Evolutionary conservation across 441 rosid genomes (phyloP).

Genomic region (Erodium trifolium): DNA sequence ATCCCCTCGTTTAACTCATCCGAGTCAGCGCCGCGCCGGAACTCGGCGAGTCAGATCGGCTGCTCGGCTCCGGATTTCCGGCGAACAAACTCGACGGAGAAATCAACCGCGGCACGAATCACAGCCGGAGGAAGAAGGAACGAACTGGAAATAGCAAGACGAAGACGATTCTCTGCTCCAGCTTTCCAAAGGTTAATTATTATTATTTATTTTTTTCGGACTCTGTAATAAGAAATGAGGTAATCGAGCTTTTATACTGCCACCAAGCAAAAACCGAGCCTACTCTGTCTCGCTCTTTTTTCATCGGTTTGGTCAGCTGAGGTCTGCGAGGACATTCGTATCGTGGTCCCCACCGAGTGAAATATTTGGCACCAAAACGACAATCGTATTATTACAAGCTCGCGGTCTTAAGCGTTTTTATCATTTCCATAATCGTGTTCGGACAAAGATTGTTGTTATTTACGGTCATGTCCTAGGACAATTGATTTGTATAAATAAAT

Average conservation of each 20-base stretch:
- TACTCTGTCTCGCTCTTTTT: neutral
- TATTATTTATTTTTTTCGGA: neutral
- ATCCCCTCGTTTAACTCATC: slow-evolving; percentile 44
- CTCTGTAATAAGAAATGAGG: neutral
- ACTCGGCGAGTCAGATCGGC: slow-evolving; percentile 46
- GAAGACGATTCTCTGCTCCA: slow-evolving; percentile 14
- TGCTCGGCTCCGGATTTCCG: slow-evolving; percentile 10
- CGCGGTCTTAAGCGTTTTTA: slow-evolving; percentile 7
- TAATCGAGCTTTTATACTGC: slow-evolving; percentile 1
- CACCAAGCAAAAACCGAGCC: neutral
- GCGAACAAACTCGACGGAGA: slow-evolving; percentile 6
- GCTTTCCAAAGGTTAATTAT: too few relatives aligned
- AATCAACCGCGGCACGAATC: slow-evolving; percentile 17
- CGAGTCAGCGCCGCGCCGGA: slow-evolving; percentile 20
- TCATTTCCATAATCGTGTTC: slow-evolving; percentile 8
- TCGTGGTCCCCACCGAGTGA: neutral
- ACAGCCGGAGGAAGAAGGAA: slow-evolving; percentile 24
- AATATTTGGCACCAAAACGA: slow-evolving; percentile 26
- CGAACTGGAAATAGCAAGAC: neutral
- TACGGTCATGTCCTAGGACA: slow-evolving; percentile 11
- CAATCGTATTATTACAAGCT: slow-evolving; percentile 12
- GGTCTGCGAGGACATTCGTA: neutral
- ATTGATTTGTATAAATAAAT: neutral
- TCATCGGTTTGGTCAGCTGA: neutral
- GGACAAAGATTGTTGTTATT: slow-evolving; percentile 14